Evolutionary conservation across 441 rosid genomes (phyloP), one percentile per base, ranked within the genome.

Genomic region (Adansonia madagascariensis): DNA sequence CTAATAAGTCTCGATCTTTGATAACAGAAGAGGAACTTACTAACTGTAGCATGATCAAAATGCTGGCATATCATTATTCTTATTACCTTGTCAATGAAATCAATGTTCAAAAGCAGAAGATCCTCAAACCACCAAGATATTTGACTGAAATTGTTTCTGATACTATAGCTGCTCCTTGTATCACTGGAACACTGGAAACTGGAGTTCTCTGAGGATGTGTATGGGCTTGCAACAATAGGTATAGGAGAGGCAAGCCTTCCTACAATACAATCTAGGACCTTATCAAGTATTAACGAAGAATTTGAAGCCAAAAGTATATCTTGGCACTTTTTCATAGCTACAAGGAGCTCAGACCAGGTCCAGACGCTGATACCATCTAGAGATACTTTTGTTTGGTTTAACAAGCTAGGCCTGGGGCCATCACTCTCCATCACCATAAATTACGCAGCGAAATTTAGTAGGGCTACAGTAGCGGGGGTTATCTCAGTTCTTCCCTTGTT

Each of bases 331-430:
- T 80, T 85, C 56, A 86, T 74, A 43, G 88, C 89, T 44, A 65
- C 59, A 0, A 88, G 79, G 20, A 91, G 85, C 64, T 89, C 91
- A 47, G 89, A 78, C 91, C 91, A 91, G 20, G 88, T 73, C 94
- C 92, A 91, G 78, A 57, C 68, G 60, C 73, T 46, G 78, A 88
- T 84, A 15, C 80, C 92, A 78, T 75, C 79, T 14, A 84, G 85
- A 60, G 71, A 78, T 49, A 72, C 83, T 43, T 82, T 83, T 0
- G 77, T 82, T 73, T 68, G 90, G 73, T 81, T 62, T 17, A 76
- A 3, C 64, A 89, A 67, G 43, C 78, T 79, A 1, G 65, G 62
- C 0, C 39, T 66, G 27, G 67, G 69, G 70, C 78, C 43, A 18
- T 83, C 63, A 5, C 18, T 63, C 43, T 67, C 84, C 84, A 84